Base-by-base conservation (phyloP, 192 early-diverging fungal genomes). In the Entomortierella lignicola region DNA sequence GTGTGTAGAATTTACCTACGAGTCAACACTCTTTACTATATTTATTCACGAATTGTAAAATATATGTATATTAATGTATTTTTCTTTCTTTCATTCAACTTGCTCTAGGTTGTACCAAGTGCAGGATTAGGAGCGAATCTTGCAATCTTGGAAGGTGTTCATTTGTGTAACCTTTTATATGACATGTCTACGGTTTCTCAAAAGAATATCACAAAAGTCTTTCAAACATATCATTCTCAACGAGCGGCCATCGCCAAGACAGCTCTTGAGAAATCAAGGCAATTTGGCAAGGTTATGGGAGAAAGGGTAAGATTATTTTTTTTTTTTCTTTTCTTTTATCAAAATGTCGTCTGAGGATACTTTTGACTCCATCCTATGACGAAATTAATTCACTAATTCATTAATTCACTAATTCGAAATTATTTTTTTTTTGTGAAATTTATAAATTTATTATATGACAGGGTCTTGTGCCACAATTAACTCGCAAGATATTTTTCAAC, bases 201-300 rank as follows among this genome's bases (percentile, higher is more conserved):
- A n/a, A 29, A 58, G 50, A 60, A 79, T 43, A 66, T 79, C 31
- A 60, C 66, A 7, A 57, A 39, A 3, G 48, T 70, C 29, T 79
- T 79, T 50, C 51, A 70, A 21, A 23, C 54, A 26, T 79, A 70
- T n/a, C 68, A 55, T 37, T 15, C 51, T 0, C 61, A 59, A 25
- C 67, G 75, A 20, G 34, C 63, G n/a, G 47, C 52, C 2, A 66
- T 79, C 34, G 75, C 75, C 2, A 58, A 65, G 27, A 30, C 34
- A 8, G 75, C 67, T 2, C 37, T 79, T 26, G 56, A 23, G n/a
- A 79, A 79, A 20, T 63, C 75, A 15, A 42, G 67, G 0, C 67
- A 70, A 42, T 79, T 79, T 50, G 75, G 75, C 5, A 79, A 79
- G 39, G 75, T 79, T 8, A 79, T 79, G 75, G 61, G 61, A 1